Conservation (phyloP, 208 protist species). For the Trypanosoma theileri region DNA sequence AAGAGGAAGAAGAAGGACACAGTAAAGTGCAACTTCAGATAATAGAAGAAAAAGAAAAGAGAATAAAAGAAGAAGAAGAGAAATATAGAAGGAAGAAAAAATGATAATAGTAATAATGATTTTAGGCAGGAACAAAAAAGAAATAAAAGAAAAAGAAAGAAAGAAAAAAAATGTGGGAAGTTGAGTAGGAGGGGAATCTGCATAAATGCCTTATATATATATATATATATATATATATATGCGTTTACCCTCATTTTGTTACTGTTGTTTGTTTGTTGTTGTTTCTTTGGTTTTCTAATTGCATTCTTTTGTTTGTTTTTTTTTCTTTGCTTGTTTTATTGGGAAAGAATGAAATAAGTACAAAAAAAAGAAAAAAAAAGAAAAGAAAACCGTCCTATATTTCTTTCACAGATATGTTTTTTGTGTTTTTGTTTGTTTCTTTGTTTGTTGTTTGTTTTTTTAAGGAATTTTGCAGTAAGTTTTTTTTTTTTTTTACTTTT, state of each 20-base stretch:
- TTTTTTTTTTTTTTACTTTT: constrained; percentile 25
- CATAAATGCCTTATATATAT: not conserved
- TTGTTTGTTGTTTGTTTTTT: constrained; percentile 15
- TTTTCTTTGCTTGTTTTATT: not conserved
- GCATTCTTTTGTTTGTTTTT: not conserved
- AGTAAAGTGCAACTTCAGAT: no score
- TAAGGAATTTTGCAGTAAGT: not conserved
- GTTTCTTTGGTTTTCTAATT: not conserved
- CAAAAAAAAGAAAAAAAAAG: not conserved
- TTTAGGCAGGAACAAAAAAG: constrained; percentile 5
- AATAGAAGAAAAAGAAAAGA: not conserved
- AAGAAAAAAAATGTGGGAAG: not conserved
- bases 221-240: no score
- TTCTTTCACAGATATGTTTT: not conserved
- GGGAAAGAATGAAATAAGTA: not conserved
- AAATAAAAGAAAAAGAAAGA: constrained; percentile 9
- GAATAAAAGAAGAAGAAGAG: not conserved
- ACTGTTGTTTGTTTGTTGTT: no score
- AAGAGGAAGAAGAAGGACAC: not conserved
- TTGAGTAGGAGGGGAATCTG: not conserved
- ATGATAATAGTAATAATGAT: not conserved
- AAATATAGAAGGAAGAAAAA: not conserved
- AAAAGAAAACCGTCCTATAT: not conserved
- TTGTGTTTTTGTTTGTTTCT: constrained; percentile 8
- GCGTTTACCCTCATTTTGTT: not conserved